Evolutionary conservation across 257 asterid genomes (phyloP), one percentile per base, ranked within the genome.

Genomic region (Rauvolfia tetraphylla): DNA sequence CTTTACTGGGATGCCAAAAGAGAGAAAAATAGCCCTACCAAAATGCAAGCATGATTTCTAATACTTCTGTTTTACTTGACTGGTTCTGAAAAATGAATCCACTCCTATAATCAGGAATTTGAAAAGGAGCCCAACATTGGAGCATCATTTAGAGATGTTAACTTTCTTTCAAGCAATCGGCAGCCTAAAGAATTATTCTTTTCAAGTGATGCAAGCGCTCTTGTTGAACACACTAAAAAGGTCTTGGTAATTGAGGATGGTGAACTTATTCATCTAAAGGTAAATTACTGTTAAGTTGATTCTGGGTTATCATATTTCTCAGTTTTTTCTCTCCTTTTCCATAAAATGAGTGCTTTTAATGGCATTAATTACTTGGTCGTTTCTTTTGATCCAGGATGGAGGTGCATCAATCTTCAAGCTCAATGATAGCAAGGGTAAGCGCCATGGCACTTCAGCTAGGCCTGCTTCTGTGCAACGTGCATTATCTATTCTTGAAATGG

Each of bases 401-500:
- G 90, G 92, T 44, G 97, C 88, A 44, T 86, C 96, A 61, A 92
- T 92, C 83, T 91, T 92, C 84, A 95, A 90, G 87, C 91, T 89
- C 76, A 94, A 91, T 81, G 87, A 82, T 61, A 82, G 81, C 58
- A 89, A 87, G 81, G 90, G 86, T 70, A 86, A 82, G 65, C 85
- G 68, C 56, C 79, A 82, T 22, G 96, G 89, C 51, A 79, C 88
- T 81, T 88, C 86, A 68, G 56, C 85, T 72, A 84, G 96, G 72
- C 94, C 95, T 33, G 90, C 97, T 73, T 92, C 97, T 71, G 97
- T 95, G 79, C 88, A 95, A 83, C 96, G 98, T 77, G 99, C 99
- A 54, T 84, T 95, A 46, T 95, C 99, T 74, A 86, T 91, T 80
- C 94, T 95, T 54, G 96, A 92, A 83, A 90, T 95, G 98, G 99